These are phyloP conservation scores for Suillus americanus DNA, from an alignment of 768 basidiomycete genomes.

Conservation along the genomic window DNA sequence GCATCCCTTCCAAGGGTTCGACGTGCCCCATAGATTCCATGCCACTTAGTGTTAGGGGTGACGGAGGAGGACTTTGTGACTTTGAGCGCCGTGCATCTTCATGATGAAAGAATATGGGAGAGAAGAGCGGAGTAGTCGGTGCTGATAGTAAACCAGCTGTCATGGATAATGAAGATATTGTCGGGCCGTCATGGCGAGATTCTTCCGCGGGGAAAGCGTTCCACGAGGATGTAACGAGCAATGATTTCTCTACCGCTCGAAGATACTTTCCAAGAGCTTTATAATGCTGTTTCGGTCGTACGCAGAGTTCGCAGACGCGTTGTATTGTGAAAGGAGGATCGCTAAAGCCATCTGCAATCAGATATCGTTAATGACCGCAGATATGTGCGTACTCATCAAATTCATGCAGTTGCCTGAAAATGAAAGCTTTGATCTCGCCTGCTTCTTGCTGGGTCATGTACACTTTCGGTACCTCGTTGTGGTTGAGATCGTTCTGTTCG, in stretches of 20 bases:
- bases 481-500: conserved; percentile 45
- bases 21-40: conserved; percentile 32
- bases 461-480: conserved; percentile 53
- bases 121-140: conserved; percentile 81
- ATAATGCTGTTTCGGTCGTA: conserved; percentile 71
- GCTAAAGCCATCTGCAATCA: conserved; percentile 24
- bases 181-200: conserved; percentile 29
- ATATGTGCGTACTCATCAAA: conserved; percentile 66
- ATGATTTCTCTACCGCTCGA: conserved; percentile 78
- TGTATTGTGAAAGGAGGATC: conserved; percentile 88
- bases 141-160: conserved; percentile 50
- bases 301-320: conserved; percentile 79
- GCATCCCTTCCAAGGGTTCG: conserved; percentile 35
- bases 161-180: conserved; percentile 35
- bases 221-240: conserved; percentile 82
- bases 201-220: conserved; percentile 59
- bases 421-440: conserved; percentile 48
- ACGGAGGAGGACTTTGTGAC: conserved; percentile 78
- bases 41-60: conserved; percentile 57
- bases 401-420: conserved; percentile 67
- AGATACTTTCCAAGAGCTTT: conserved; percentile 82
- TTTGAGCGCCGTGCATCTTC: conserved; percentile 78
- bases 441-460: conserved; percentile 66
- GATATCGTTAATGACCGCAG: conserved; percentile 2
- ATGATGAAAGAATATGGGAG: conserved; percentile 85